Evolutionary conservation across 352 stramenopile species (phyloP).

Genomic region (Thalassiosira mediterranea): DNA sequence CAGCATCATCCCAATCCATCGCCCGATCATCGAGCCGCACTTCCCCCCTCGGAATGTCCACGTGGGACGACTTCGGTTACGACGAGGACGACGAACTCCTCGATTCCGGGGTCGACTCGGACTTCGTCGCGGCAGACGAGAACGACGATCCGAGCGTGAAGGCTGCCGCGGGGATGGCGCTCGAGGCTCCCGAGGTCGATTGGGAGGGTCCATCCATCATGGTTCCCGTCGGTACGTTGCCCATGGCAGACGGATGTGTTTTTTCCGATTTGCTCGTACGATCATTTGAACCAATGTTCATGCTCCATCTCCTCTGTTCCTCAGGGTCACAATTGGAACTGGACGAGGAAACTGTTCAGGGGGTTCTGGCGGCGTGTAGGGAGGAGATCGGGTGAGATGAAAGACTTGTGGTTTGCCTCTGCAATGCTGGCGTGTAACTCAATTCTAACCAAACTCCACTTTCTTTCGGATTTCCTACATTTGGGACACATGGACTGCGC

Average conservation of each 20-base stretch:
- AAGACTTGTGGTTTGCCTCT: too few species aligned
- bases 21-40: neutral
- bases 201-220: slow-evolving; percentile 38
- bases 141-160: slow-evolving; percentile 51
- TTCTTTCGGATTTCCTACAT: too few species aligned
- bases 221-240: slow-evolving; percentile 35
- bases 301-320: neutral
- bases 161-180: slow-evolving; percentile 28
- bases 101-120: slow-evolving; percentile 9
- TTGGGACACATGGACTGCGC: too few species aligned
- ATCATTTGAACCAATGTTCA: neutral
- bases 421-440: too few species aligned
- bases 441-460: too few species aligned
- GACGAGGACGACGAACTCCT: slow-evolving; percentile 50
- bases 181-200: slow-evolving; percentile 42
- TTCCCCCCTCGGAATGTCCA: slow-evolving; percentile 7
- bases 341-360: slow-evolving; percentile 69
- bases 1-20: neutral
- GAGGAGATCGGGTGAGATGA: slow-evolving; percentile 67
- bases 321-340: slow-evolving; percentile 65
- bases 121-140: slow-evolving; percentile 50
- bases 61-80: slow-evolving; percentile 52
- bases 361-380: slow-evolving; percentile 71
- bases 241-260: neutral
- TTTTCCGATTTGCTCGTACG: neutral